Conservation (phyloP, 2,329 filamentous ascomycete genomes). For the Fusarium sp. region DNA sequence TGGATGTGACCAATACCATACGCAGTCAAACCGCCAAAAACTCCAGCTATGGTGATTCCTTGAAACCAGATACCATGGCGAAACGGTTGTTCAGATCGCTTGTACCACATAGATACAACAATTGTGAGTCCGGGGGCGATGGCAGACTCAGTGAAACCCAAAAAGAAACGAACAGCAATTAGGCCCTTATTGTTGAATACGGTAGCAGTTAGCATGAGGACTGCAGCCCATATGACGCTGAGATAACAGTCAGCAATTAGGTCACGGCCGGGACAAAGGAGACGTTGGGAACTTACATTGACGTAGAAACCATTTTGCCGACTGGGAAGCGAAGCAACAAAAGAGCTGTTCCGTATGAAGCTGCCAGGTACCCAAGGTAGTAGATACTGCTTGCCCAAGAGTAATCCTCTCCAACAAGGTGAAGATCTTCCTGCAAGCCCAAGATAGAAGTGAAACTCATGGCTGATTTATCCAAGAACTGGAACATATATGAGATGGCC, state of each 20-base stretch:
- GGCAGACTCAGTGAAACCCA: neutral
- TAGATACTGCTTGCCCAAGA: conserved; percentile 1
- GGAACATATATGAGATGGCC: conserved; percentile 2
- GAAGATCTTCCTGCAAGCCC: neutral
- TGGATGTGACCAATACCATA: neutral
- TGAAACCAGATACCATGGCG: neutral
- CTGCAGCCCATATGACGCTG: neutral
- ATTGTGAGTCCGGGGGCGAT: neutral
- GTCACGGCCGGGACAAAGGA: accelerated
- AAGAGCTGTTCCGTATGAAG: neutral
- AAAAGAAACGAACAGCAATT: neutral
- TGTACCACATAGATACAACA: conserved; percentile 1
- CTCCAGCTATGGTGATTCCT: neutral
- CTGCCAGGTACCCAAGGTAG: neutral
- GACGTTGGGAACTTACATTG: neutral
- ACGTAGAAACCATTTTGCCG: neutral
- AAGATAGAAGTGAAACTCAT: neutral
- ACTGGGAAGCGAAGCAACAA: neutral
- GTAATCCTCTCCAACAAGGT: neutral
- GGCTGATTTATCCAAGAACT: conserved; percentile 3
- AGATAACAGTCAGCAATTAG: neutral
- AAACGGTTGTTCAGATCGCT: neutral
- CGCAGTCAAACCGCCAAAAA: neutral
- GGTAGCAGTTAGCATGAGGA: neutral
- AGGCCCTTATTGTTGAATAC: neutral